These are phyloP conservation scores for Porcisia hertigi DNA, from an alignment of 208 protist species.

Conservation along the genomic window DNA sequence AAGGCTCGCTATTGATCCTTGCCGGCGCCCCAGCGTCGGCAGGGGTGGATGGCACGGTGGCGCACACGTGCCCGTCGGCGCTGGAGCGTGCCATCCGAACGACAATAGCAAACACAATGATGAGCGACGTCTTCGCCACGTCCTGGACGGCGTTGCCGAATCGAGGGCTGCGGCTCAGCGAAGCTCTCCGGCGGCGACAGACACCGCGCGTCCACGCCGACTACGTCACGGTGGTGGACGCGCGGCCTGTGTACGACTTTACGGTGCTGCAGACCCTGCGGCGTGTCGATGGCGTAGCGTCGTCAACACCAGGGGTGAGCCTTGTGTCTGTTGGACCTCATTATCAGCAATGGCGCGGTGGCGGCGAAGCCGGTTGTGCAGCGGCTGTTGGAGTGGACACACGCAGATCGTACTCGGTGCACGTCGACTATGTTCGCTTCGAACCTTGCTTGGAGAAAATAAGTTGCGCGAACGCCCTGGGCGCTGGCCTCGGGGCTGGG, in stretches of 20 bases:
- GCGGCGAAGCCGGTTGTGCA: neutral
- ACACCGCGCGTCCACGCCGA: slow-evolving; percentile 56
- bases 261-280: slow-evolving; percentile 19
- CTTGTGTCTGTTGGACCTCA: neutral
- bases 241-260: slow-evolving; percentile 52
- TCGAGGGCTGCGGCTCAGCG: slow-evolving; percentile 45
- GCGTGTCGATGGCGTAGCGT: neutral
- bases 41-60: slow-evolving; percentile 56
- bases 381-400: slow-evolving; percentile 2
- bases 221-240: slow-evolving; percentile 54
- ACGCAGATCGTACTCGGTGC: slow-evolving; percentile 58
- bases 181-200: slow-evolving; percentile 51
- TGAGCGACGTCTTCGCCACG: slow-evolving; percentile 56
- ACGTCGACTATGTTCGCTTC: slow-evolving; percentile 82
- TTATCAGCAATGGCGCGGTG: neutral
- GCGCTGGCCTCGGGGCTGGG: neutral
- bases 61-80: slow-evolving; percentile 36
- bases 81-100: slow-evolving; percentile 47
- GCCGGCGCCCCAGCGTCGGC: slow-evolving; percentile 38
- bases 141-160: slow-evolving; percentile 26
- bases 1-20: slow-evolving; percentile 14
- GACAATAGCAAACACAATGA: slow-evolving; percentile 48
- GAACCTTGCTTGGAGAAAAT: slow-evolving; percentile 30
- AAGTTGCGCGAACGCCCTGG: neutral
- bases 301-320: neutral